Evolutionary conservation across 257 asterid genomes (phyloP), one percentile per base, ranked within the genome.

Genomic region (Capsicum baccatum): DNA sequence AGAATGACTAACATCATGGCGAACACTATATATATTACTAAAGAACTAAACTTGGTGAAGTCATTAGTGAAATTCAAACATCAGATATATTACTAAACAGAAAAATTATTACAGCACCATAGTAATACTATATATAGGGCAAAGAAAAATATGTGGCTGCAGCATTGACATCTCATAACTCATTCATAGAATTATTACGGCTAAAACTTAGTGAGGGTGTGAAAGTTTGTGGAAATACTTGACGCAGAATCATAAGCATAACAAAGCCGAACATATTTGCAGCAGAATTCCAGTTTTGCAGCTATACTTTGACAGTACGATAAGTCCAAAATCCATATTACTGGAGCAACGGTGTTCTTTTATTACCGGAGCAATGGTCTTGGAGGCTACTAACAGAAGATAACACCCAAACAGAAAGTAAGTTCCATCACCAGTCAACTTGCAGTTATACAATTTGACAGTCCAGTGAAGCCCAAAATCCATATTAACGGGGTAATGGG

Each of bases 301-400:
- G 62, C 47, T 48, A 6, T 21, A 50, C 60, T 74, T 73, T 74
- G 80, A 50, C 79, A 44, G 35, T 17, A 70, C 16, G 9, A 9
- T n/a, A 70, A 70, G 57, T 44, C 79, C 37, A n/a, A 44, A 44
- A 44, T 70, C 79, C 79, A 70, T 70, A 70, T 70, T 44, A 48
- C 9, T 17, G 57, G 79, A 42, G 14, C 52, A 68, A n/a, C 14
- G 76, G 76, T 64, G 44, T 64, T 64, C 47, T 26, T 3, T 11
- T 64, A 9, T 63, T 21, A 63, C 69, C 69, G 4, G 70, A 64
- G 42, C 74, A 66, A 35, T 67, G 6, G 50, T 67, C 21, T 35
- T 35, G 74, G 21, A 67, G 74, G 74, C 21, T 14, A 67, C 50
- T 67, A 67, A 67, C 50, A 35, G 74, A 67, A 67, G 74, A 35